Evolutionary conservation across 768 basidiomycete species (phyloP).

Genomic region (Neoboletus magnificus): DNA sequence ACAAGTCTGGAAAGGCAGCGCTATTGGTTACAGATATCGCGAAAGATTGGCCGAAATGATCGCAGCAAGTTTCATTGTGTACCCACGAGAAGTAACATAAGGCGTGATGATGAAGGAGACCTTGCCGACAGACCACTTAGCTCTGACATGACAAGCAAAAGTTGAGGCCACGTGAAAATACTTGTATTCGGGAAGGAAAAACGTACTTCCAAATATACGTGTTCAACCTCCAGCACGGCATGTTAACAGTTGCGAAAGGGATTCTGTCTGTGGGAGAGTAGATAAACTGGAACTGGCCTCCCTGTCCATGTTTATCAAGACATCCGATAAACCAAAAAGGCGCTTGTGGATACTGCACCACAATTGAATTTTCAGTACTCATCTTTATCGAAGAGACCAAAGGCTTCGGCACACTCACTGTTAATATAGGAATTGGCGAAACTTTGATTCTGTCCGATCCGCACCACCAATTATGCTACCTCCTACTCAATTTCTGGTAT

Average conservation of each 20-base stretch:
- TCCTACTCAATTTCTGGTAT: not conserved
- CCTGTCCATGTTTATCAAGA: slow-evolving; percentile 5
- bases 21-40: not conserved
- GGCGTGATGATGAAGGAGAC: slow-evolving; percentile 2
- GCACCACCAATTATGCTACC: not conserved
- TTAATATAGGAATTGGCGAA: not conserved
- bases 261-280: not conserved
- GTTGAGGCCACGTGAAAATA: not conserved
- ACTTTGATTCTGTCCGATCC: not conserved
- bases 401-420: not conserved
- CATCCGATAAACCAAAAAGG: not conserved
- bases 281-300: not conserved
- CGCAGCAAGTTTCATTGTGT: not conserved
- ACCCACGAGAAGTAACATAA: not conserved
- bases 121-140: not conserved
- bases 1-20: not conserved
- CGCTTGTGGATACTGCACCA: not conserved
- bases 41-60: not conserved
- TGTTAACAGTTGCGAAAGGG: not conserved
- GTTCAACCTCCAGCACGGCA: not conserved
- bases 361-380: not conserved
- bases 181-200: not conserved
- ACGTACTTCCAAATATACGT: slow-evolving; percentile 7
- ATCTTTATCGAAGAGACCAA: not conserved
- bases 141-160: not conserved